Conservation (phyloP, 23 red algal genomes). For the Gracilaria vermiculophylla region DNA sequence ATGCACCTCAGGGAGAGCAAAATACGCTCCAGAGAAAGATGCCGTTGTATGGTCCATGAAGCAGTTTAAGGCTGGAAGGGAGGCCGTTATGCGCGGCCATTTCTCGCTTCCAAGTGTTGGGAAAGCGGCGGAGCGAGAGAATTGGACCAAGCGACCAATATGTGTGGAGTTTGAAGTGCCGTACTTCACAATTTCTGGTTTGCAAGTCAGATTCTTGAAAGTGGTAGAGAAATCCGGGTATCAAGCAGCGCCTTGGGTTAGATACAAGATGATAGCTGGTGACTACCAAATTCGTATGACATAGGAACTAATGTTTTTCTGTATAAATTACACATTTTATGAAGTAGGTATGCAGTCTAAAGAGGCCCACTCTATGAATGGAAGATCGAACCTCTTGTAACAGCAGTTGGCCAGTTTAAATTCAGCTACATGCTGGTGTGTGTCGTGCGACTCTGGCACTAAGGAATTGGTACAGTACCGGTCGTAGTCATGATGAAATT, state of each 20-base stretch:
- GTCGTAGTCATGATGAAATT: no score
- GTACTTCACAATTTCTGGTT: constrained; percentile 92
- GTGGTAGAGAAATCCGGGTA: constrained; percentile 87
- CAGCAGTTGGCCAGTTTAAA: no score
- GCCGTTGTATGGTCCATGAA: constrained; percentile 89
- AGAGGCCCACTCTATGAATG: no score
- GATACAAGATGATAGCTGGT: constrained; percentile 88
- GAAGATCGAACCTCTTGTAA: no score
- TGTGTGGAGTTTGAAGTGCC: constrained; percentile 94
- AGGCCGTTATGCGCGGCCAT: constrained; percentile 80
- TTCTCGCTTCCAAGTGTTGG: constrained; percentile 89
- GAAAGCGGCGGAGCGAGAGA: constrained; percentile 62
- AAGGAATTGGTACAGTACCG: no score
- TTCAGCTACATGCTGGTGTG: no score
- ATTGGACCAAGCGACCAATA: constrained; percentile 79
- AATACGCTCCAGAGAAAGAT: constrained; percentile 94
- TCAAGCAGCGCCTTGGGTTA: constrained; percentile 92
- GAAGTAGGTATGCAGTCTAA: no score
- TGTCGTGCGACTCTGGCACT: no score
- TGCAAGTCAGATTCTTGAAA: constrained; percentile 97
- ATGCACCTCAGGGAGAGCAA: constrained; percentile 80
- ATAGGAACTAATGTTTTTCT: constrained; percentile 15
- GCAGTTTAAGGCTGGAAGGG: constrained; percentile 86
- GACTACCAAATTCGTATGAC: constrained; percentile 91
- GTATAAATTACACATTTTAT: neutral